Evolutionary conservation across 257 asterid genomes (phyloP).

Genomic region (Solanum peruvianum): DNA sequence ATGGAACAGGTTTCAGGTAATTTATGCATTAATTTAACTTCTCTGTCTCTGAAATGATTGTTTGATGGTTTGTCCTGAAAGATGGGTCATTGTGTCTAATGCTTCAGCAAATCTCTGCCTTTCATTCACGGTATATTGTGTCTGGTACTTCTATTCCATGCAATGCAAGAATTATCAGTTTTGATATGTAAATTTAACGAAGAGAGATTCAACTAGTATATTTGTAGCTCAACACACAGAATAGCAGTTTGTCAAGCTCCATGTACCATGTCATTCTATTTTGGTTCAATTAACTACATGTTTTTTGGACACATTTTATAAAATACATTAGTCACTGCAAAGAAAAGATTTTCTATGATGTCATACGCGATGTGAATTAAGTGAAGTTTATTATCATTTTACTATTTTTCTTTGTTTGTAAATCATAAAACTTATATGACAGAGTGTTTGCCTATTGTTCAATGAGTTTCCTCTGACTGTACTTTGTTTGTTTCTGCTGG

Average conservation of each 20-base stretch:
- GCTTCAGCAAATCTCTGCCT: neutral
- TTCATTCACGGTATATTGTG: neutral
- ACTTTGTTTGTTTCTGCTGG: conserved; percentile 5
- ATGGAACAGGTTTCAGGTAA: conserved; percentile 77
- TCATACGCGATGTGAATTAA: neutral
- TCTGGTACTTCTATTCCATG: neutral
- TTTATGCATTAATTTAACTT: neutral
- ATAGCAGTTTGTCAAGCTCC: neutral
- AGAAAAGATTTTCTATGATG: neutral
- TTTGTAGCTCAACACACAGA: neutral
- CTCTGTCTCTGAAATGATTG: neutral
- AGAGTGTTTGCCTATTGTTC: neutral
- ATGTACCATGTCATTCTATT: neutral
- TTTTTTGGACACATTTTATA: neutral
- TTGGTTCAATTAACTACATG: neutral
- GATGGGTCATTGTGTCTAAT: neutral
- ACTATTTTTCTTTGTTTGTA: neutral
- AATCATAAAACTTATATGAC: neutral
- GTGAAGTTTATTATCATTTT: neutral
- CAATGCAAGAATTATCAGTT: neutral
- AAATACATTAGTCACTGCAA: neutral
- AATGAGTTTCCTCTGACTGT: neutral
- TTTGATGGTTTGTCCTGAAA: neutral
- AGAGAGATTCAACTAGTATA: neutral
- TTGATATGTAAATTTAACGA: neutral